Percentiles rank a stretch among this genome's conserved stretches.
Conservation (phyloP, 768 basidiomycete genomes). For the Tubosaeta sp. region DNA sequence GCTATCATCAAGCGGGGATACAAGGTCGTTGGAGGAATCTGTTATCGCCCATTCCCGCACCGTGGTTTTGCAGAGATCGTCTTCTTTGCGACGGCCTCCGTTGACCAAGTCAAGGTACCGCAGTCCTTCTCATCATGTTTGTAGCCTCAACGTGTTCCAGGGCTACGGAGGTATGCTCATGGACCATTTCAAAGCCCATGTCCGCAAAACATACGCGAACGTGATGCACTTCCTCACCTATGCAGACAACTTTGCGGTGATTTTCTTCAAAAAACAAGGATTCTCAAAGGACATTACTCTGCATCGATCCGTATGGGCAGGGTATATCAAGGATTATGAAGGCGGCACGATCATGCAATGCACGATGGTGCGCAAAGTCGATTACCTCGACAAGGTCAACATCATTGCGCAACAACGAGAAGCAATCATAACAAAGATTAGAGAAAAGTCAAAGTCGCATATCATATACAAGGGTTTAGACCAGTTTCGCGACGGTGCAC, state of each 20-base stretch:
- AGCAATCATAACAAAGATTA: constrained; percentile 84
- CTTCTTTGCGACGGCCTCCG: constrained; percentile 95
- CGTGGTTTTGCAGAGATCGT: constrained; percentile 97
- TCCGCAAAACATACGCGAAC: constrained; percentile 73
- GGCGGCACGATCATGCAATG: constrained; percentile 99
- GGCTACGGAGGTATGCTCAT: constrained; percentile 98
- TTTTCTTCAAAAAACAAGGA: constrained; percentile 99
- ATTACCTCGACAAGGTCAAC: constrained; percentile 79
- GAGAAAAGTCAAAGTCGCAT: constrained; percentile 82
- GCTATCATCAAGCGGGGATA: constrained; percentile 94
- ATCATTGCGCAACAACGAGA: constrained; percentile 81
- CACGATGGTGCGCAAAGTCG: constrained; percentile 87
- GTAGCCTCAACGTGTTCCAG: constrained; percentile 37
- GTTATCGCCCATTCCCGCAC: constrained; percentile 93
- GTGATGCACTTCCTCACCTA: constrained; percentile 97
- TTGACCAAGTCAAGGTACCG: constrained; percentile 92
- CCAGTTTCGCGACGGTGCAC: constrained; percentile 61
- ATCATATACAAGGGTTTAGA: constrained; percentile 76
- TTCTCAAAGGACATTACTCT: constrained; percentile 97
- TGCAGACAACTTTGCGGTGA: constrained; percentile 98
- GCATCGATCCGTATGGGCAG: constrained; percentile 91
- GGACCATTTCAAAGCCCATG: constrained; percentile 96
- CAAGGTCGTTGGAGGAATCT: constrained; percentile 97
- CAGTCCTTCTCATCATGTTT: neutral
- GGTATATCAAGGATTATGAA: constrained; percentile 99